Evolutionary conservation across 768 basidiomycete species (phyloP), one percentile per base, ranked within the genome.

Genomic region (Leccinellum albellum): DNA sequence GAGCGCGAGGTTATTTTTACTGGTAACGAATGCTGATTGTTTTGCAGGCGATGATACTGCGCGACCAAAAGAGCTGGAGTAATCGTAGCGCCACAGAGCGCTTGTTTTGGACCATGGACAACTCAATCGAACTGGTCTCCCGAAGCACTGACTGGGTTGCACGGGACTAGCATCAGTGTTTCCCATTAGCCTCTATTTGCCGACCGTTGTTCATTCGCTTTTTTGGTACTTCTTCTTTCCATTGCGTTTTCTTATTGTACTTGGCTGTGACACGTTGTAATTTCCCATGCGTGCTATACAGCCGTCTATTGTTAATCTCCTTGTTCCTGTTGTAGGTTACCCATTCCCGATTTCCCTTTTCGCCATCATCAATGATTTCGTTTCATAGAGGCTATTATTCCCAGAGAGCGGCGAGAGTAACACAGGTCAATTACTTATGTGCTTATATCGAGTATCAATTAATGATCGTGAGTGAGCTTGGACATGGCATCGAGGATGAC

Each of bases 51-150:
- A 95, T 97, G 87, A 93, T 98, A 55, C 77, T 99, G 13, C 83
- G 96, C 24, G 91, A 95, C 67, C 97, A 99, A 71, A 94, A 93
- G 73, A 89, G 89, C 67, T 98, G 96, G 96, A 97, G 87, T 60
- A 85, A 86, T 24, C 80, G 94, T 50, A 94, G 91, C 63, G 86
- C 91, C 15, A 97, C 91, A 21, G 97, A 99, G 70, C 81, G 89
- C 35, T 72, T 94, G 60, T 98, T 98, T 75, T 96, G 92, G 88
- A 91, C 89, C 35, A 87, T 88, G 55, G 95, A 98, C 67, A 88
- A 89, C 71, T 88, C 91, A 12, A 86, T 94, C 58, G 92, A 91
- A 76, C 82, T 95, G 64, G 89, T 86, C 65, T 83, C 87, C 54
- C 82, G 91, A 59, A 91, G 89, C 73, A 85, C 86, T 54, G 92